Evolutionary conservation across 441 rosid species (phyloP).

Genomic region (Raphanus hybrid): DNA sequence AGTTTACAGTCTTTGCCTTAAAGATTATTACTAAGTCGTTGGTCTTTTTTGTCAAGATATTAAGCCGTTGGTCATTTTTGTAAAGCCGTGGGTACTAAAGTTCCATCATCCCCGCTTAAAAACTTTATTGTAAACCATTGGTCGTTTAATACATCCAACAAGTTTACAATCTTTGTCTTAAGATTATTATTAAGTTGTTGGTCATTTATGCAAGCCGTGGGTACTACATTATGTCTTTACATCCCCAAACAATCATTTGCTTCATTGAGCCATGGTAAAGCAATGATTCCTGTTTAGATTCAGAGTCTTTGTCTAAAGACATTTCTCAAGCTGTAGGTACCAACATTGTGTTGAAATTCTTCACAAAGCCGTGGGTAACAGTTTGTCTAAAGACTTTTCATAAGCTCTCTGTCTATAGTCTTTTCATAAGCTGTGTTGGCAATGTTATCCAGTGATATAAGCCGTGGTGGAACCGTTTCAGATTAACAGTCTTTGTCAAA

Average conservation of each 20-base stretch:
- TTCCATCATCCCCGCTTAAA: no score
- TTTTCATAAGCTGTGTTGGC: background rate
- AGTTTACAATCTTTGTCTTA: background rate
- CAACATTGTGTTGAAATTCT: background rate
- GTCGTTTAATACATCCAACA: no score
- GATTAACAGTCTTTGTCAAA: background rate
- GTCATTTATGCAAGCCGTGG: background rate
- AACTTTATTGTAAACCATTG: background rate
- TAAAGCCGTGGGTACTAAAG: no score
- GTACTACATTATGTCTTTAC: background rate
- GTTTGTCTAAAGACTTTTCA: background rate
- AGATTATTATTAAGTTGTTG: background rate
- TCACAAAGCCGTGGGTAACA: background rate
- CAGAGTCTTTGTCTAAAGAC: background rate
- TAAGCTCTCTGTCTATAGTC: no score
- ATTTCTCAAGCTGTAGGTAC: background rate
- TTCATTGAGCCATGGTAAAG: background rate
- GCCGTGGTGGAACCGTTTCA: background rate
- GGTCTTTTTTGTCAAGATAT: no score
- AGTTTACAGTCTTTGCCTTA: no score
- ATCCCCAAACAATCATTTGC: background rate
- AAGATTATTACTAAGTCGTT: no score
- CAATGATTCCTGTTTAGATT: background rate
- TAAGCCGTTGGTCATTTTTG: background rate
- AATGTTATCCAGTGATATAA: background rate